Base-by-base conservation (phyloP, 2,329 filamentous ascomycete species). In the Microdochium paspali region DNA sequence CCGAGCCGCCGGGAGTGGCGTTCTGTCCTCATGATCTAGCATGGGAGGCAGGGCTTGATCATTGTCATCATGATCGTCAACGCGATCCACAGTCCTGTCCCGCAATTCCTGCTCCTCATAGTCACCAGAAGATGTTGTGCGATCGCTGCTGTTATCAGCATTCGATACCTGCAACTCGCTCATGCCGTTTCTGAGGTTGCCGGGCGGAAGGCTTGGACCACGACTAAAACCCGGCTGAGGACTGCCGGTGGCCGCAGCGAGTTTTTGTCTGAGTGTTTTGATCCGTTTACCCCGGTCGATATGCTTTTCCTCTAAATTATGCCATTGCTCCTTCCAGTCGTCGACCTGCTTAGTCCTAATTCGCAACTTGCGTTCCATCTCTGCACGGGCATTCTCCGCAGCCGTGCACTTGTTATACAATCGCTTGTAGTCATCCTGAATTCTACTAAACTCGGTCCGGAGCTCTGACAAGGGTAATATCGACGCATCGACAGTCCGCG, bases 271-370 rank as follows among this genome's bases (percentile, higher is more conserved):
- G 10, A 76, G 61, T 23, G 57, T 61, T 43, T 64, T 63, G 10
- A 79, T 62, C 49, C 66, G 73, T 24, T 49, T 53, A 20, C 48
- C 51, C n/a, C 60, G 59, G 35, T 52, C 56, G 20, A 54, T 40
- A 25, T 50, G 55, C 26, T 57, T 52, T 45, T 59, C 60, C 46
- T 73, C 63, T 18, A 78, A 57, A 12, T 62, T 54, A 21, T 66
- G 66, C 4, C 70, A 69, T 47, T 75, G 70, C 5, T 62, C 58
- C 24, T 65, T 62, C 76, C 76, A 80, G 26, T 57, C 54, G 6
- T 72, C 63, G 3, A 67, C 66, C 1, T 65, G 61, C 24, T 68
- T 70, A 44, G 67, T 66, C 52, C 66, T 70, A 26, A 64, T 48
- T 64, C 73, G 55, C 71, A 71, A 51, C 62, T 69, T 44, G 57